Base-by-base conservation (phyloP, 2,329 filamentous ascomycete genomes). In the Pyrenophora tritici-repentis region DNA sequence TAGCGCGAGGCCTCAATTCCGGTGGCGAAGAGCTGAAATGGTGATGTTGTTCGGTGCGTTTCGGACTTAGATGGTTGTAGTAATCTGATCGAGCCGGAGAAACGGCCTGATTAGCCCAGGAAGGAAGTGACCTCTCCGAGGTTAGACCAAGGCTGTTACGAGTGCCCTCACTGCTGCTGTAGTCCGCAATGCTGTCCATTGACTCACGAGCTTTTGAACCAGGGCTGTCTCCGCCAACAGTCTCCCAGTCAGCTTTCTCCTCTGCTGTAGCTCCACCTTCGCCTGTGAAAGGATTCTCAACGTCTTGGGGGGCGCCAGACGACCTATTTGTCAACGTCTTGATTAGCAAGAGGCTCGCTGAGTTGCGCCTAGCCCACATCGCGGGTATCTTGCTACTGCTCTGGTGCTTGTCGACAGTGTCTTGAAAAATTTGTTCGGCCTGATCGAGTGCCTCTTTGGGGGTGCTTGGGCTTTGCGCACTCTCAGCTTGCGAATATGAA, bases 221-320 rank as follows among this genome's bases (percentile, higher is more conserved):
- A 10, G 54, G 58, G 37, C 62, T 68, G 12, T 55, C 52, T 6
- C 59, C 59, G 8, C 37, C 65, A 20, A 73, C 47, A 2, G 72
- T 74, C 34, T 73, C 70, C 72, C 72, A 74, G 33, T 74, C 72
- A 9, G 53, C 61, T 17, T 56, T 62, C 2, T 66, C 62, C 7
- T 59, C 56, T 22, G 62, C 47, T 20, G 10, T 32, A 26, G 40
- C 54, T n/a, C 22, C 35, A 29, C 39, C 44, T 4, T 49, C 50
- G 16, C 42, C 36, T 9, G 35, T n/a, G 37, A 34, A 37, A 20
- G 24, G 38, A 35, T 24, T 56, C 20, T 29, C 33, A 18, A 4
- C 39, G 26, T 35, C 29, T n/a, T 47, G 9, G 9, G 55, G 36
- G 35, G 59, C 29, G 13, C 43, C 46, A 13, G 42, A 43, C 26